Evolutionary conservation across 352 stramenopile species (phyloP), one percentile per base, ranked within the genome.

Genomic region (Globisporangium cystogenes): DNA sequence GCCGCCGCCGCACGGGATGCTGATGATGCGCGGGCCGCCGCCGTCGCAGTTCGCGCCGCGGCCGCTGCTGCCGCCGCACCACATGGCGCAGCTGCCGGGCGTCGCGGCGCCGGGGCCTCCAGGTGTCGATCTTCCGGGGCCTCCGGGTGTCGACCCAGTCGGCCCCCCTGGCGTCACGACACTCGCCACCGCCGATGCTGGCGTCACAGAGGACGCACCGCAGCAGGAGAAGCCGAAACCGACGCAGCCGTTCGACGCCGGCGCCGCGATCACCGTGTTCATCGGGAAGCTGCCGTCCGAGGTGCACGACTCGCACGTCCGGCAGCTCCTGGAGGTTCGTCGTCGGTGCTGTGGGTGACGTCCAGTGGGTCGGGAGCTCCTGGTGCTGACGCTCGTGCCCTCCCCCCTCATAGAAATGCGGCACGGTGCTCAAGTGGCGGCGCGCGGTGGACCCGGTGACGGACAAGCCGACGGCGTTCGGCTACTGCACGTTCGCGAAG

Each of bases 231-330:
- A 18, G 26, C 26, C 29, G 14, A 26, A 39, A n/a, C 55, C 48
- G 7, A 41, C 33, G 15, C 51, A 49, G 27, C 59, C 55, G 23
- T 8, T 55, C 40, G 48, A 55, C 42, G 68, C 75, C 16, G 62
- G 62, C 4, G 69, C 57, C 14, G 59, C 67, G 24, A 47, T 79
- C 27, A 74, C 62, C 33, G 61, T 80, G 42, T 83, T 83, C 62
- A 67, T 83, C 20, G 72, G 72, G 42, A 75, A 83, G 48, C 41
- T 83, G n/a, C 72, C 72, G 12, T 60, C 62, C 14, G 70, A 80
- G 64, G 54, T 83, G 14, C 70, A 77, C 51, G 72, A 83, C 54
- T 71, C 62, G 35, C 71, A 78, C 65, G 67, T 83, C 45, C 72
- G 72, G 29, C 64, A 74, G 50, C 51, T 83, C n/a, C 70, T 83